A percentile compares a stretch with the other conserved stretches of the same genome.
These are phyloP conservation scores for Hebeloma cylindrosporum DNA, from an alignment of 768 basidiomycete genomes.

Conservation along the genomic window DNA sequence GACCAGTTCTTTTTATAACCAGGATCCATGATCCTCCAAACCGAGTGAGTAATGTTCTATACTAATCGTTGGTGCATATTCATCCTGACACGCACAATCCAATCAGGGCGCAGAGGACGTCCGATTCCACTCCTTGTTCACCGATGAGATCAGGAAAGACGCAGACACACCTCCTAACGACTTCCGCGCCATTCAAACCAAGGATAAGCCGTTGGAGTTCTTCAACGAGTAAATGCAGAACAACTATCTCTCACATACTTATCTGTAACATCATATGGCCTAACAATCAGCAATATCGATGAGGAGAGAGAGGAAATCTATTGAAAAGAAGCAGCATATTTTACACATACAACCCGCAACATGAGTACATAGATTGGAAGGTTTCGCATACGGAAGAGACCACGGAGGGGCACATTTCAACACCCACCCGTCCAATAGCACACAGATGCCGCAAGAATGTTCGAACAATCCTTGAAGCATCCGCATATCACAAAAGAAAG, in stretches of 20 bases:
- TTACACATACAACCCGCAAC: too few species aligned
- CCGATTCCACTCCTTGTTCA: constrained; percentile 70
- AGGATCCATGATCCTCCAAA: constrained; percentile 79
- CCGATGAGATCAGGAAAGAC: constrained; percentile 52
- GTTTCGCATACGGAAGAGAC: too few species aligned
- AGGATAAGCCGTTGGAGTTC: constrained; percentile 60
- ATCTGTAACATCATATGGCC: background rate
- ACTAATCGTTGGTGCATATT: background rate
- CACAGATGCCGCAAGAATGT: too few species aligned
- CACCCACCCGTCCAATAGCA: too few species aligned
- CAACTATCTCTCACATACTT: too few species aligned
- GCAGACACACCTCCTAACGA: constrained; percentile 49
- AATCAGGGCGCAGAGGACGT: constrained; percentile 64
- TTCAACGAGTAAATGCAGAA: constrained; percentile 67
- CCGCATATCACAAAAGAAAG: too few species aligned
- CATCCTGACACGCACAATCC: constrained; percentile 3
- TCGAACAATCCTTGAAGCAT: too few species aligned
- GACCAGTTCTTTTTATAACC: constrained; percentile 7
- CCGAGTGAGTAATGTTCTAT: constrained; percentile 42
- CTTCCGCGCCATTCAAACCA: constrained; percentile 66
- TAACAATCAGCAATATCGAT: constrained; percentile 15
- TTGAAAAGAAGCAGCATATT: constrained; percentile 1
- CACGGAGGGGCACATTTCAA: too few species aligned
- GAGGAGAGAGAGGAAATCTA: constrained; percentile 3
- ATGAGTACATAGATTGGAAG: too few species aligned